These are phyloP conservation scores for Aspergillus sp. DNA, from an alignment of 2,329 filamentous ascomycete species.

Conservation along the genomic window DNA sequence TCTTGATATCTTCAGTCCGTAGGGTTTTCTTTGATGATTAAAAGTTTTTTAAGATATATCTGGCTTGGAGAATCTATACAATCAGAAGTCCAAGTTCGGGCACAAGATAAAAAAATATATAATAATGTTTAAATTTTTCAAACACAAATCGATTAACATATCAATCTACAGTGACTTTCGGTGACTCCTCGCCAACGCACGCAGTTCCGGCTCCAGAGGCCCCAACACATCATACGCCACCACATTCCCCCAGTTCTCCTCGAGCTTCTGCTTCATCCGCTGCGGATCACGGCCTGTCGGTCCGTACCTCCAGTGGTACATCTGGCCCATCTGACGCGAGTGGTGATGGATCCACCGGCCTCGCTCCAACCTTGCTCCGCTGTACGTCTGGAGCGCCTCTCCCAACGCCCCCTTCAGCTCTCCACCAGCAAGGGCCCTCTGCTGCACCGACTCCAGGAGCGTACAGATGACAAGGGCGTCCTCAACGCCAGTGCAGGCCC, in stretches of 20 bases:
- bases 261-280: neutral
- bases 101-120: too few relatives aligned
- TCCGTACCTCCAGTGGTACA: neutral
- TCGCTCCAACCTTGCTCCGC: neutral
- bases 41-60: too few relatives aligned
- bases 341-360: neutral
- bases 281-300: neutral
- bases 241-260: neutral
- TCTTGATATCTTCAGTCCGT: too few relatives aligned
- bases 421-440: neutral
- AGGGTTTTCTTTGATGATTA: too few relatives aligned
- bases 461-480: conserved; percentile 9
- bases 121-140: too few relatives aligned
- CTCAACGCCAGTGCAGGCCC: conserved; percentile 12
- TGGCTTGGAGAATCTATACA: too few relatives aligned
- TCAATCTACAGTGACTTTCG: too few relatives aligned
- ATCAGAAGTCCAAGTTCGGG: too few relatives aligned
- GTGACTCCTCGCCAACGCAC: neutral
- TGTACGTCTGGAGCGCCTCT: neutral
- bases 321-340: neutral
- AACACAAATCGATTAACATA: too few relatives aligned
- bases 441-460: conserved; percentile 4
- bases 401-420: neutral
- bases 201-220: neutral
- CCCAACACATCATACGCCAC: neutral